These are phyloP conservation scores for Hypoxylon sp. DNA, from an alignment of 2,329 filamentous ascomycete species.

Conservation along the genomic window DNA sequence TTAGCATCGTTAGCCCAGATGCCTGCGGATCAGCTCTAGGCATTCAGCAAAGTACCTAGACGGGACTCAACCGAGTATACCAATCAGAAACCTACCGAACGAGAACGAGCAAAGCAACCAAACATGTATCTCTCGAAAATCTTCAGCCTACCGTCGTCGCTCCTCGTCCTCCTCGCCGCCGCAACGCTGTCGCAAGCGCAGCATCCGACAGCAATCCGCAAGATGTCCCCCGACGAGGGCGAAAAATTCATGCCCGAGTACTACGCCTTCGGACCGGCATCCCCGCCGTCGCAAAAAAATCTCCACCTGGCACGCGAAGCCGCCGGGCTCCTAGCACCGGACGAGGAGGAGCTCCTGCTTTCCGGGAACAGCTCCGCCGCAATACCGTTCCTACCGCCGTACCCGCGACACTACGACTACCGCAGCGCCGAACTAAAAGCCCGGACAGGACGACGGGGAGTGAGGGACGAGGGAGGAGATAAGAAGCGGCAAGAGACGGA, in stretches of 20 bases:
- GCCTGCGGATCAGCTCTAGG: neutral
- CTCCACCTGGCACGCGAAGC: constrained; percentile 50
- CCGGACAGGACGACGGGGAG: constrained; percentile 22
- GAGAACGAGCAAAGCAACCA: constrained; percentile 14
- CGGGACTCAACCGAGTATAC: neutral
- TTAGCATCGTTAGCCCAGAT: constrained; percentile 19
- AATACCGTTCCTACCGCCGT: constrained; percentile 61
- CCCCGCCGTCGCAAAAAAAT: constrained; percentile 30
- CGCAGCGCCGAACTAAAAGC: neutral
- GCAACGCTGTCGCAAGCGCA: constrained; percentile 54
- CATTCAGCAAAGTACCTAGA: neutral
- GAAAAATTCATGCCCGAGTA: constrained; percentile 81
- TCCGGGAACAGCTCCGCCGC: constrained; percentile 51
- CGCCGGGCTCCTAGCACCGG: constrained; percentile 18
- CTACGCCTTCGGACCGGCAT: constrained; percentile 59
- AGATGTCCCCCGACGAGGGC: constrained; percentile 76
- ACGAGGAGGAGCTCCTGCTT: constrained; percentile 42
- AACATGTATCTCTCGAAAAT: constrained; percentile 57
- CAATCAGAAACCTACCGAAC: neutral
- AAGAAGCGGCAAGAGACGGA: constrained; percentile 37
- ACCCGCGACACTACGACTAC: constrained; percentile 60
- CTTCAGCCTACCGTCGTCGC: constrained; percentile 57
- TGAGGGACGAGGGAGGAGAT: constrained; percentile 21
- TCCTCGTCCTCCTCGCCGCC: constrained; percentile 57
- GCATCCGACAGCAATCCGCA: constrained; percentile 72